Percentiles rank a stretch among this genome's conserved stretches.
Evolutionary conservation across 2,329 filamentous ascomycete species (phyloP).

Genomic region (Colletotrichum lentis): DNA sequence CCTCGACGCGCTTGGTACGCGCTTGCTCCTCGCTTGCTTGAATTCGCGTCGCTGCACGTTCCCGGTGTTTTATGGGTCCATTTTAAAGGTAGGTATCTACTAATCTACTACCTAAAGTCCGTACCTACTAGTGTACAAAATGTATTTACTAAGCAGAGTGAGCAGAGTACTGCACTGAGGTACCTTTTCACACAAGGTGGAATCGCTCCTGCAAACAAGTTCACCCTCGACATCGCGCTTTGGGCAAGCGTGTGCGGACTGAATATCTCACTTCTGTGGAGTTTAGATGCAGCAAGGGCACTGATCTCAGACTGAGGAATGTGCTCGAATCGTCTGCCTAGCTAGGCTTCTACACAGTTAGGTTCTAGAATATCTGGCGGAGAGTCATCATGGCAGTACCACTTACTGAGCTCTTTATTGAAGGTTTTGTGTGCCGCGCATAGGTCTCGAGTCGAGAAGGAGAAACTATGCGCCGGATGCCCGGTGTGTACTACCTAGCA

Average conservation of each 20-base stretch:
- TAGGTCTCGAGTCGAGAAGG: background rate
- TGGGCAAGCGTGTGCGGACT: background rate
- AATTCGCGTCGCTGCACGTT: slow-evolving; percentile 31
- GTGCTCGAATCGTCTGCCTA: too few species aligned
- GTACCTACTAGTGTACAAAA: too few species aligned
- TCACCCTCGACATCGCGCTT: background rate
- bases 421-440: background rate
- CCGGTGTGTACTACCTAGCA: background rate
- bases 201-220: slow-evolving; percentile 23
- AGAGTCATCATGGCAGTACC: too few species aligned
- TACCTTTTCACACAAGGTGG: background rate
- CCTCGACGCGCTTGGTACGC: slow-evolving; percentile 31
- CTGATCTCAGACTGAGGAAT: background rate
- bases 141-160: too few species aligned
- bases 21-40: slow-evolving; percentile 27
- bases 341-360: too few species aligned
- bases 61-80: slow-evolving; percentile 14
- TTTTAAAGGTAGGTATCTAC: background rate
- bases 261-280: background rate
- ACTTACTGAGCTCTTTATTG: too few species aligned
- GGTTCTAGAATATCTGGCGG: too few species aligned
- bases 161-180: too few species aligned
- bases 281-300: background rate
- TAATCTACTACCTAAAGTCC: too few species aligned
- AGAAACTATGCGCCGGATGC: slow-evolving; percentile 32